Evolutionary conservation across 2,329 filamentous ascomycete genomes (phyloP), one percentile per base, ranked within the genome.

Genomic region (Lecanoromycetidae sp.): DNA sequence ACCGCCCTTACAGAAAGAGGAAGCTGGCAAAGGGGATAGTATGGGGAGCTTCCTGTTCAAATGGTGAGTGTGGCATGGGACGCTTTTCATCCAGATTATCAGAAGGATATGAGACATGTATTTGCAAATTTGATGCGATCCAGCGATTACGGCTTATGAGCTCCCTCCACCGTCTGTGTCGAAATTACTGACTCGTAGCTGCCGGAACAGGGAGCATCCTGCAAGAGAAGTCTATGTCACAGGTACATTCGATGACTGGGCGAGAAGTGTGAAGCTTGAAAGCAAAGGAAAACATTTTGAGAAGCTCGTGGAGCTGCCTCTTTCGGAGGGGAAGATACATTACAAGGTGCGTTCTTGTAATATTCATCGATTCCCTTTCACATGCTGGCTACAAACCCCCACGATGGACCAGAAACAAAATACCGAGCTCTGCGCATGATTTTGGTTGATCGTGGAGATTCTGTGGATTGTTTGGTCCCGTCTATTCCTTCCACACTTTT

Each of bases 211-310:
- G 90, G 79, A 82, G 62, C 81, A 91, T 64, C 72, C 79, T 58
- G 88, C 84, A 62, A 75, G 80, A 57, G 84, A 93, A 63, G 90
- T 96, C 64, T 90, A 83, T 66, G 91, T 96, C 58, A 96, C 90
- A 33, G 91, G 91, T 63, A 90, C 85, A 54, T 96, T 96, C 63
- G 90, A 96, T 68, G 76, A 86, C 69, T 98, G 91, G 91, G 75
- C 76, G 56, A 90, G 91, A 73, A 87, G 79, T 48, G 77, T 90
- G 64, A 77, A 84, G 70, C 76, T 98, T 49, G 80, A 87, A 39
- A 87, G 86, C 69, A 74, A 79, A 33, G 83, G 76, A 61, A 71
- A 79, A 40, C 63, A 65, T 54, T 58, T 74, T 57, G 74, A 83
- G 66, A 94, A 94, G 72, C 77, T 78, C 27, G 87, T 98, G 51